Evolutionary conservation across 345 rosid genomes (phyloP).

Genomic region (Syzygium aqueum): DNA sequence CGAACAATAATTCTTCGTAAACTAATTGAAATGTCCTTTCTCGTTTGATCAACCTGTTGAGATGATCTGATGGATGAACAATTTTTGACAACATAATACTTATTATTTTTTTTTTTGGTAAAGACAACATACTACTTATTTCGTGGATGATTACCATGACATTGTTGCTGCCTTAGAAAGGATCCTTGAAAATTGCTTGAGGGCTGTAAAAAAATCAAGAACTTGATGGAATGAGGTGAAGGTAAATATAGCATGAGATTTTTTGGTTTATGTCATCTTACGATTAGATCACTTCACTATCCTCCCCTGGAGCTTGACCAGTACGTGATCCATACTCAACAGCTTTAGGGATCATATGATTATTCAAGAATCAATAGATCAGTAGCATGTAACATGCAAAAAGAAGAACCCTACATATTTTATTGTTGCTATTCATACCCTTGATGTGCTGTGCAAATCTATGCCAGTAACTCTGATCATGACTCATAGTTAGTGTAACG

Average conservation of each 20-base stretch:
- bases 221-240: neutral
- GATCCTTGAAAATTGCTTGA: constrained; percentile 88
- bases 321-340: constrained; percentile 84
- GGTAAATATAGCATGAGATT: neutral
- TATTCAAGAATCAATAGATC: neutral
- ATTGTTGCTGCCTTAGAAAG: constrained; percentile 85
- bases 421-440: constrained; percentile 28
- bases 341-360: constrained; percentile 65
- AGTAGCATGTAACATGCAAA: neutral
- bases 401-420: neutral
- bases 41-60: neutral
- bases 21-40: neutral
- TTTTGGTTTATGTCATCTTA: constrained; percentile 23
- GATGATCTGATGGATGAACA: neutral
- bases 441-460: constrained; percentile 79
- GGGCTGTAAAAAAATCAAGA: constrained; percentile 38
- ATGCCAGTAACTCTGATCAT: constrained; percentile 91
- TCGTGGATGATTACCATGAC: constrained; percentile 49
- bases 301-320: constrained; percentile 89
- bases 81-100: neutral
- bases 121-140: neutral
- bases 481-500: constrained; percentile 4
- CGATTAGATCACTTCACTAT: constrained; percentile 92
- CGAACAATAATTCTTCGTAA: neutral
- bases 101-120: too few species aligned